Evolutionary conservation across 768 basidiomycete species (phyloP), one percentile per base, ranked within the genome.

Genomic region (Leccinum boreale): DNA sequence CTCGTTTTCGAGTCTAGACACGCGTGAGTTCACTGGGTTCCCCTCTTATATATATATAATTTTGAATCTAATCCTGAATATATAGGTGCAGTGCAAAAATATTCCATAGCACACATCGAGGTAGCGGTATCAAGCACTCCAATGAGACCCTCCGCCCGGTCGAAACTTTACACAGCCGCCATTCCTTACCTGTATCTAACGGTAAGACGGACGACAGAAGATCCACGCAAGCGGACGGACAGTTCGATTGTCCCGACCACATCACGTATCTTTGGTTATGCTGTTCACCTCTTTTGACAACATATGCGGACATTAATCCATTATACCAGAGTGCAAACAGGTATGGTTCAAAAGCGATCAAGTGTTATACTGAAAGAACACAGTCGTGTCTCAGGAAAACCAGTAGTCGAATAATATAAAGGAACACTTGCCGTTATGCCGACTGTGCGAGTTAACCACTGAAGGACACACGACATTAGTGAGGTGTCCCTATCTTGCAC

Each of bases 381-480:
- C 35, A 7, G 35, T 11, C 42, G 9, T 8, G 11, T 44, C 12
- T 44, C 44, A 44, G 44, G 11, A 44, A 19, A 44, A 21, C 9
- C 29, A 47, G 52, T 21, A 4, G 15, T 29, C 12, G 17, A 42
- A 29, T 3, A 44, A 36, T 11, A 26, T 9, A 19, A 49, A 49
- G 19, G 29, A 15, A 47, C 7, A 49, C 51, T 49, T 49, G 24
- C 46, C 24, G 4, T 26, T 19, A 45, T 21, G n/a, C 26, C 53
- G 9, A 48, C 10, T 5, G 2, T 46, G n/a, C 21, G 11, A n/a
- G 35, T 7, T 11, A 60, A n/a, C 60, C 58, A 60, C n/a, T 60
- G 50, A 23, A 52, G 50, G 52, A 50, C 53, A 5, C 24, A 44
- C 24, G 21, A 6, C 9, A 39, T 19, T 3, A 55, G 24, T 1